Evolutionary conservation across 139 green algal species (phyloP), one percentile per base, ranked within the genome.

Genomic region (Spirogloea muscicola): DNA sequence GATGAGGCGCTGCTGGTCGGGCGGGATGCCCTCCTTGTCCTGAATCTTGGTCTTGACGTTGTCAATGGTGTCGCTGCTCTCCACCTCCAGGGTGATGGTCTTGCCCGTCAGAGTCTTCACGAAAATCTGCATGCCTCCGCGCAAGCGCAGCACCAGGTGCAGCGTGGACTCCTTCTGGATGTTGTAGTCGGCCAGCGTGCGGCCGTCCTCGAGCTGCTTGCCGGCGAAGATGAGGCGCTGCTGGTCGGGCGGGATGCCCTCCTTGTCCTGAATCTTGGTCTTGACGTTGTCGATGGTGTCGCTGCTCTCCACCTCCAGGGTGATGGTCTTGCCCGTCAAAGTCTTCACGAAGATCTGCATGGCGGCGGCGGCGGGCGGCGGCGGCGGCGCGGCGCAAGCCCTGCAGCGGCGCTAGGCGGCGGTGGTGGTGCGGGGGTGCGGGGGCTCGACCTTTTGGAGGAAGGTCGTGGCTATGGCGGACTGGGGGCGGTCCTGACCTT

Each of bases 121-220:
- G 63, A 85, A 85, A 49, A 85, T 85, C 61, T 85, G 79, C 79
- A 85, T 85, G 31, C 66, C 66, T 21, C 68, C 76, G 59, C 95
- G 85, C 81, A 98, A 87, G 55, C 93, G 84, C 39, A 93, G 76
- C 72, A 95, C 82, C 58, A 89, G 73, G 67, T 84, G 78, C 5
- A 84, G 71, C 4, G 81, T 86, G 21, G 77, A 85, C 70, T 86
- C 81, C 87, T 96, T 96, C 86, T 96, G 91, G 71, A 96, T 96
- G 86, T 96, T 96, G 92, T 96, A 97, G 84, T 97, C 92, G 2
- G 92, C 90, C 63, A 96, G 87, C 16, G 92, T 97, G 80, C 92
- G 89, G 36, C 92, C 92, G 66, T 97, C 92, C 86, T 97, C 92
- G 72, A 97, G 89, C 89, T 97, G 92, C 88, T 97, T 97, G 83